phyloP scores from a whole-genome alignment of 306 rosid species.

The Pachyrhizus erosus region DNA sequence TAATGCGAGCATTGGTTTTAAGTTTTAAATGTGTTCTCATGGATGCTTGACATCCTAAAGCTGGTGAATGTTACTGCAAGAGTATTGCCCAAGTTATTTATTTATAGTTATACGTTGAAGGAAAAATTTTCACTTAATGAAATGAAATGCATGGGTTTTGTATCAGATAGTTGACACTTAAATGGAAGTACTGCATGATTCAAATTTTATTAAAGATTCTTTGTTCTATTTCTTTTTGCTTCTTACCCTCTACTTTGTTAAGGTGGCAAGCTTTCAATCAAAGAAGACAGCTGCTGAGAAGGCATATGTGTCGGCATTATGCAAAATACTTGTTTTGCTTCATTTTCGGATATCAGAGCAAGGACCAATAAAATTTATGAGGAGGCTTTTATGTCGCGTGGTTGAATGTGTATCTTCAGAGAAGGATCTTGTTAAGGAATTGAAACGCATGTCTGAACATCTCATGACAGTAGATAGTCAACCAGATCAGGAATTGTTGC shows the following conservation, averaged over 20 bases:
- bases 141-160: not conserved
- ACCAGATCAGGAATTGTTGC: constrained; percentile 62
- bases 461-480: constrained; percentile 60
- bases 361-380: constrained; percentile 72
- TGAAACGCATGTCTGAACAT: constrained; percentile 67
- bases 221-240: not conserved
- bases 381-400: constrained; percentile 58
- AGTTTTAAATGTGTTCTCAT: not conserved
- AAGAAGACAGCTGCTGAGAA: constrained; percentile 87
- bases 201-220: constrained; percentile 26
- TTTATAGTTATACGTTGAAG: constrained; percentile 1
- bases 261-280: constrained; percentile 72
- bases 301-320: constrained; percentile 79
- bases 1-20: not conserved
- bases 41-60: constrained; percentile 25
- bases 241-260: constrained; percentile 37
- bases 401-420: constrained; percentile 52
- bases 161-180: not conserved
- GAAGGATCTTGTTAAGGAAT: constrained; percentile 56
- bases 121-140: not conserved
- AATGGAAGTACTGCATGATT: constrained; percentile 27
- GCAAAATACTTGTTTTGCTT: constrained; percentile 70
- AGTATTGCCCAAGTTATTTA: constrained; percentile 7
- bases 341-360: constrained; percentile 79
- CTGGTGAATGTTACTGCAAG: constrained; percentile 3